Base-by-base conservation (phyloP, 2,329 filamentous ascomycete genomes). In the Chaetoscypha palmicola region DNA sequence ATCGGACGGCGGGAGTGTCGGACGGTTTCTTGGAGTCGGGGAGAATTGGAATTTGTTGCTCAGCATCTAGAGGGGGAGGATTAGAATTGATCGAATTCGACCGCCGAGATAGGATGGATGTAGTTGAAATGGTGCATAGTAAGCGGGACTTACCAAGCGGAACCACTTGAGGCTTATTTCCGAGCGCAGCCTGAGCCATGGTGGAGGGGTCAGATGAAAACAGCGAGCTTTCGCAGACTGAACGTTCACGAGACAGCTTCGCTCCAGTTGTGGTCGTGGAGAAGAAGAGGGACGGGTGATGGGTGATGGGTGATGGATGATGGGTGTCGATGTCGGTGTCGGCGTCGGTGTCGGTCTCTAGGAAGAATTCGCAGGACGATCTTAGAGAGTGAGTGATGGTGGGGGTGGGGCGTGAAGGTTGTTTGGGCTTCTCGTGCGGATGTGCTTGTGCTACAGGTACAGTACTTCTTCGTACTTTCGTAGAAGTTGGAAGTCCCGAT, bases 1-100 rank as follows among this genome's bases (percentile, higher is more conserved):
- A 90, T 46, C 83, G 82, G 43, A 89, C 84, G 46, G 76, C 70
- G 45, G 70, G 69, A n/a, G n/a, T n/a, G n/a, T n/a, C n/a, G n/a
- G n/a, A n/a, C n/a, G n/a, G n/a, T n/a, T n/a, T n/a, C n/a, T n/a
- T n/a, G n/a, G n/a, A n/a, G n/a, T n/a, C n/a, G n/a, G n/a, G n/a
- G n/a, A 43, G 64, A 58, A 37, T 61, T 59, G 38, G 50, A 51
- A 23, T 38, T 26, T n/a, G n/a, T 37, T 49, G 49, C 39, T 47
- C 53, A 23, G 46, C 24, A 28, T 31, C 46, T 22, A 45, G 36
- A 21, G 23, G 17, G 24, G 48, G 36, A 24, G 47, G 11, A 23
- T 33, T 40, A 46, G 52, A 47, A 44, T 34, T 35, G 26, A 28
- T 36, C 42, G 16, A 16, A 10, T 9, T 34, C 16, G 10, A n/a